A percentile compares a stretch with the other conserved stretches of the same genome.
phyloP scores from a whole-genome alignment of 768 basidiomycete genomes.

The Cystobasidium tubakii region DNA sequence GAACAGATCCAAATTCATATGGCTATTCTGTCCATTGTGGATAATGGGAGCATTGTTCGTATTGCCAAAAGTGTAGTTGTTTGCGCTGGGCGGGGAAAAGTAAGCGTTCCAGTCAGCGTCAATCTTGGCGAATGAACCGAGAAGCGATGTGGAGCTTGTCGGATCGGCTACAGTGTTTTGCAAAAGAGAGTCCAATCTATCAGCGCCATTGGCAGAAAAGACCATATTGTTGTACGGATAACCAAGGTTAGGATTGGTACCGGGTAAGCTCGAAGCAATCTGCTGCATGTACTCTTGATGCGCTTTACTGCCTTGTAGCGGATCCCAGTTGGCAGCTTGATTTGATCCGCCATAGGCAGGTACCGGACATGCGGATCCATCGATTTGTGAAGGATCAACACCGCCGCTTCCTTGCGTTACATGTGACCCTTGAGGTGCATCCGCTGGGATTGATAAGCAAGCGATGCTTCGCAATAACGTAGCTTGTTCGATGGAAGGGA shows the following conservation, averaged over 20 bases:
- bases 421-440: neutral
- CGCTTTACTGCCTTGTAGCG: neutral
- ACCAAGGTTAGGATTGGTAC: constrained; percentile 12
- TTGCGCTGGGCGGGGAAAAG: neutral
- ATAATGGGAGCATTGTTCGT: neutral
- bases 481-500: constrained; percentile 29
- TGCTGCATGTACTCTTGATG: constrained; percentile 34
- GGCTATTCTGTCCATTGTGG: neutral
- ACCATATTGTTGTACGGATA: constrained; percentile 36
- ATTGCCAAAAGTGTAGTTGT: neutral
- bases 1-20: neutral
- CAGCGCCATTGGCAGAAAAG: constrained; percentile 18
- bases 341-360: constrained; percentile 10
- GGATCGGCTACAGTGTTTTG: constrained; percentile 23
- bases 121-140: constrained; percentile 1
- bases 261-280: neutral
- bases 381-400: neutral
- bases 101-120: neutral
- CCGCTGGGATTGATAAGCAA: constrained; percentile 8
- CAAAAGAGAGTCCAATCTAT: constrained; percentile 15
- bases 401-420: neutral
- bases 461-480: constrained; percentile 27
- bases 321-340: constrained; percentile 2
- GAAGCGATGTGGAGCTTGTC: neutral
- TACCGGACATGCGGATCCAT: neutral